Percentiles rank a stretch among this genome's conserved stretches.
These are phyloP conservation scores for Aureobasidium zeae DNA, from an alignment of 2,329 filamentous ascomycete species.

Conservation along the genomic window DNA sequence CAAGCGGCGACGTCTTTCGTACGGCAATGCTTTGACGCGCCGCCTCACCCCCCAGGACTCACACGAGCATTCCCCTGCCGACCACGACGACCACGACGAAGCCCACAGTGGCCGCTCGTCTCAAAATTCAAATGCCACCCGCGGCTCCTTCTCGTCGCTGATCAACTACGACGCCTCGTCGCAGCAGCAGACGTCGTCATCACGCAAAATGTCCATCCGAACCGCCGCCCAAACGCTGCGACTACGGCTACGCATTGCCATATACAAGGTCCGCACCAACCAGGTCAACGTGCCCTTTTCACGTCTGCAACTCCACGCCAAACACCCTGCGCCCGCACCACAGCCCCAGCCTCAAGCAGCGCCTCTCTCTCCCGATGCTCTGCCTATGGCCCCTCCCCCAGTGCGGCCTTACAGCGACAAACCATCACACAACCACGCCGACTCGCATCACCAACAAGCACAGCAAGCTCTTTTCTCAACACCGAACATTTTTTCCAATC, in stretches of 20 bases:
- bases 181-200: constrained; percentile 23
- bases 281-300: constrained; percentile 59
- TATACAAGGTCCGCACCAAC: constrained; percentile 66
- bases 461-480: constrained; percentile 8
- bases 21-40: constrained; percentile 3
- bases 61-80: constrained; percentile 18
- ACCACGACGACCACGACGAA: constrained; percentile 14
- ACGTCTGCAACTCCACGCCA: constrained; percentile 35
- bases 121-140: constrained; percentile 25
- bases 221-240: constrained; percentile 54
- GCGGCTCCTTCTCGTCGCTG: constrained; percentile 38
- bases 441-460: neutral
- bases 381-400: constrained; percentile 9
- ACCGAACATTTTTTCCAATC: constrained; percentile 13
- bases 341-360: constrained; percentile 3
- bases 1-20: constrained; percentile 24
- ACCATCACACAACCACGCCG: neutral
- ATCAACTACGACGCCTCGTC: constrained; percentile 40
- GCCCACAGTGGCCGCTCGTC: constrained; percentile 19
- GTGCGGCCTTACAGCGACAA: constrained; percentile 1
- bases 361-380: constrained; percentile 1
- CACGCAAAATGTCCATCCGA: neutral
- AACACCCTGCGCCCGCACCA: neutral
- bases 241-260: constrained; percentile 60
- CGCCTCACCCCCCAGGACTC: constrained; percentile 6